Base-by-base conservation (phyloP, 352 stramenopile genomes). In the Globisporangium radiosum region DNA sequence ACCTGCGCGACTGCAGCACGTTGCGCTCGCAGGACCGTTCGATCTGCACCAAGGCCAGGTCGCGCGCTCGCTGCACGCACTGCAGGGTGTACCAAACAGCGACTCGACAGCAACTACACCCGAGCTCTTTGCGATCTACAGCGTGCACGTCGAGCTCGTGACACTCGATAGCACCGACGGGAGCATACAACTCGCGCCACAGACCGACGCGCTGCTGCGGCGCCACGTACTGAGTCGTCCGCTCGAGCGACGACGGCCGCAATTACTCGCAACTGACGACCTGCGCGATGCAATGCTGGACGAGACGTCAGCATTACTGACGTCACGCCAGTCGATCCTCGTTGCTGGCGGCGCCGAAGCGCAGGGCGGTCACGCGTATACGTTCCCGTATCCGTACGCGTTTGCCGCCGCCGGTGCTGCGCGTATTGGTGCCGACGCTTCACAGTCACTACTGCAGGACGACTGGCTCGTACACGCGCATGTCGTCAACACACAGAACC, bases 1-100 rank as follows among this genome's bases (percentile, higher is more conserved):
- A 14, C 13, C 13, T 6, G n/a, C 15, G 43, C 43, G 43, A 13
- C 4, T 14, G 43, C 43, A 47, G 11, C 83, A 95, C 15, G 1
- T 52, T 14, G 13, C 19, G 37, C 43, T 52, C 17, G 50, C 57
- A 19, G 48, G 48, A 19, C 52, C 40, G 13, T 52, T 63, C 17
- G 56, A 49, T 33, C 56, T 60, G 3, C 56, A 60, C 56, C 45
- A 47, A 14, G 47, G 47, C 10, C 47, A 60, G 19, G 55, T 61
- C 47, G 25, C 56, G 8, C 56, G 17, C 14, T 60, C 47, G 19
- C 37, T 55, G 37, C 56, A 60, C 47, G 54, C 54, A 47, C 47
- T 60, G 37, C 47, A 45, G 49, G 56, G 56, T 11, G 37, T 60
- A 11, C 47, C 56, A 14, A 60, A 60, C 37, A 14, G 37, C 7